A percentile compares a stretch with the other conserved stretches of the same genome.
Evolutionary conservation across 768 basidiomycete genomes (phyloP).

Genomic region (Phylloporus arenicola): DNA sequence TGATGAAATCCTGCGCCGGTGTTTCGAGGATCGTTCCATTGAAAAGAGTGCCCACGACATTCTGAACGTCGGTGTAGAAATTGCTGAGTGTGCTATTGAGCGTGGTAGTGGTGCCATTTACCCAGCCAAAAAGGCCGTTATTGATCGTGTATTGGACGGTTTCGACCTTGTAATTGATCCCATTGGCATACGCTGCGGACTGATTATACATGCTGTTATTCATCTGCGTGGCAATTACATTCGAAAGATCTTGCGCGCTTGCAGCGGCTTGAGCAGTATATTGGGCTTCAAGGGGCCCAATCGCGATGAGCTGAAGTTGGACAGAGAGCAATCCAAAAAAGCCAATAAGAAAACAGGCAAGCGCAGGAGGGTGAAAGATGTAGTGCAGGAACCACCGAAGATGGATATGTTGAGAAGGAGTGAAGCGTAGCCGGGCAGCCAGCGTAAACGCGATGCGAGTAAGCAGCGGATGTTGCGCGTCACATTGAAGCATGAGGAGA

Average conservation of each 20-base stretch:
- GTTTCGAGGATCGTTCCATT: slow-evolving; percentile 76
- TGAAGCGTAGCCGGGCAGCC: slow-evolving; percentile 46
- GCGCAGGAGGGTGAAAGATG: slow-evolving; percentile 85
- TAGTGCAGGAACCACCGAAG: slow-evolving; percentile 88
- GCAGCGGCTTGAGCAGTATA: slow-evolving; percentile 60
- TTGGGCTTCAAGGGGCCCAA: slow-evolving; percentile 65
- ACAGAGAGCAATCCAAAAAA: slow-evolving; percentile 83
- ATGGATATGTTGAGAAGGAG: slow-evolving; percentile 58
- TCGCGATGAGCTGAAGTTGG: slow-evolving; percentile 77
- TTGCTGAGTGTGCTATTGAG: slow-evolving; percentile 81
- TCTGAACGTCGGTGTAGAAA: slow-evolving; percentile 85
- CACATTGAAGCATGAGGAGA: slow-evolving; percentile 66
- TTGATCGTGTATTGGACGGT: slow-evolving; percentile 73
- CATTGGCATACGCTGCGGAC: slow-evolving; percentile 70
- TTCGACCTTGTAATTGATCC: slow-evolving; percentile 68
- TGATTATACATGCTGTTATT: slow-evolving; percentile 82
- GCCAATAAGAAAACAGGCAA: slow-evolving; percentile 91
- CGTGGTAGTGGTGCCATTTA: slow-evolving; percentile 81
- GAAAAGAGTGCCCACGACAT: slow-evolving; percentile 71
- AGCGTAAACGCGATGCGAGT: slow-evolving; percentile 57
- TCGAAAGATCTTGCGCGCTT: slow-evolving; percentile 61
- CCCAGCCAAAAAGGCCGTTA: slow-evolving; percentile 89
- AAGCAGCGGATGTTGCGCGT: slow-evolving; percentile 67
- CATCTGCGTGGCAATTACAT: slow-evolving; percentile 66
- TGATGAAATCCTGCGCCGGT: slow-evolving; percentile 82